phyloP scores from a whole-genome alignment of 805 yeast genomes.

The Kazachstania africana region DNA sequence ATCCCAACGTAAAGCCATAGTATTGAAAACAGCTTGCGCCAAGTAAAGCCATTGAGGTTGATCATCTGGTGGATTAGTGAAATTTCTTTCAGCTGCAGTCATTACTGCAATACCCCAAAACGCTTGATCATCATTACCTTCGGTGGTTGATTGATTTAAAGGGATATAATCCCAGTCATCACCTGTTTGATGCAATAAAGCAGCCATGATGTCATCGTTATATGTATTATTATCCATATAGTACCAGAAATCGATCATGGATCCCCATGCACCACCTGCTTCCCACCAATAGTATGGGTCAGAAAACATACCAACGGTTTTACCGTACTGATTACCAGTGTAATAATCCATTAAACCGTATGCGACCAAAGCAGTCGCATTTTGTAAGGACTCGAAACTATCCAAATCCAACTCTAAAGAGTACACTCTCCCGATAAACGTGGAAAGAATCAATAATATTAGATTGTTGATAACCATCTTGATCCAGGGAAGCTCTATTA shows the following conservation, averaged over 20 bases:
- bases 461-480: neutral
- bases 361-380: conserved; percentile 50
- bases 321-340: conserved; percentile 55
- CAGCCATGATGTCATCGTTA: conserved; percentile 43
- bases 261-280: conserved; percentile 94
- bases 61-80: conserved; percentile 50
- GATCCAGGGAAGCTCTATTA: no score
- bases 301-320: conserved; percentile 76
- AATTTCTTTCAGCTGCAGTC: conserved; percentile 85
- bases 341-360: conserved; percentile 76
- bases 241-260: conserved; percentile 66
- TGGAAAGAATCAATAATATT: neutral
- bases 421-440: neutral
- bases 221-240: conserved; percentile 62
- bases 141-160: conserved; percentile 76
- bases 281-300: conserved; percentile 98
- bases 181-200: conserved; percentile 66
- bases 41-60: conserved; percentile 67
- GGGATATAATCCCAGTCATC: conserved; percentile 73
- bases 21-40: conserved; percentile 82
- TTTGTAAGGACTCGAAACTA: conserved; percentile 22
- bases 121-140: conserved; percentile 96
- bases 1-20: conserved; percentile 90
- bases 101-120: conserved; percentile 93
- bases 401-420: conserved; percentile 22